Evolutionary conservation across 208 protist species (phyloP).

Genomic region (Porcisia hertigi): DNA sequence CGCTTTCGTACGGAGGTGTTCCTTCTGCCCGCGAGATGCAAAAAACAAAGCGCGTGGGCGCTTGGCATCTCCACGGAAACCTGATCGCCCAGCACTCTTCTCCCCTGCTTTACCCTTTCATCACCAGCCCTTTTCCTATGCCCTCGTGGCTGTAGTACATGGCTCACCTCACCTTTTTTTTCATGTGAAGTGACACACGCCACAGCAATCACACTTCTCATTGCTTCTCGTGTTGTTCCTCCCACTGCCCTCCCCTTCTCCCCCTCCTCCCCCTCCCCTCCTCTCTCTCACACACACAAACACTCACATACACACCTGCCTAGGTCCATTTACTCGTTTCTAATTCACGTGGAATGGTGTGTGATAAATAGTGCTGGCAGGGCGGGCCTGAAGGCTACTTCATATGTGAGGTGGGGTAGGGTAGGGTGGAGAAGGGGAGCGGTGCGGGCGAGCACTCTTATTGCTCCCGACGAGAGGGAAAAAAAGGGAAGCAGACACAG

Average conservation of each 20-base stretch:
- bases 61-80: neutral
- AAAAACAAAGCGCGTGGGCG: neutral
- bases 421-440: too few relatives aligned
- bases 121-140: neutral
- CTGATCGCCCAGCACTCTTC: neutral
- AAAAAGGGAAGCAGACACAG: too few relatives aligned
- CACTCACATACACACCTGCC: too few relatives aligned
- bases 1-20: neutral
- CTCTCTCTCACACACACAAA: neutral
- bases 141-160: neutral
- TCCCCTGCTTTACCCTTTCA: neutral
- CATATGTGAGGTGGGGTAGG: too few relatives aligned
- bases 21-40: neutral
- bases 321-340: too few relatives aligned
- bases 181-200: neutral
- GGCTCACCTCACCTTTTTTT: neutral
- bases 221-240: too few relatives aligned
- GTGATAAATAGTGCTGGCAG: too few relatives aligned
- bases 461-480: too few relatives aligned
- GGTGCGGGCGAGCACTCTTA: too few relatives aligned
- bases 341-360: too few relatives aligned
- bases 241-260: neutral
- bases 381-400: too few relatives aligned
- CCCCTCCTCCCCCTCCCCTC: neutral
- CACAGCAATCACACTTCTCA: neutral